Percentiles rank a stretch among this genome's conserved stretches.
These are phyloP conservation scores for Hericium erinaceus DNA, from an alignment of 768 basidiomycete genomes.

Conservation along the genomic window DNA sequence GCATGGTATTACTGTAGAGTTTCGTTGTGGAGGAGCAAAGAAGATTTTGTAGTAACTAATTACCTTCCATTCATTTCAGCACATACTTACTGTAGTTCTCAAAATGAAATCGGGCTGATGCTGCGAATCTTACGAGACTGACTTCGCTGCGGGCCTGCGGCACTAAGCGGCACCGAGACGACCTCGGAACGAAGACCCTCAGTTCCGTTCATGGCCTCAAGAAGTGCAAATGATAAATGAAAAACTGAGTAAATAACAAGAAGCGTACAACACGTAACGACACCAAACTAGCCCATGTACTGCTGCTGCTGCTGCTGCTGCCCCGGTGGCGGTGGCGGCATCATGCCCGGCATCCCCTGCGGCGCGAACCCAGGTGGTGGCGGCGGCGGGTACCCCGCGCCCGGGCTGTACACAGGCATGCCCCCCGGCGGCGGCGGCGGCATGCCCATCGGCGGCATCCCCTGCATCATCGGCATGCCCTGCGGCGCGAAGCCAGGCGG, in stretches of 20 bases:
- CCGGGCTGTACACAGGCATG: conserved; percentile 37
- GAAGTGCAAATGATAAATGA: neutral
- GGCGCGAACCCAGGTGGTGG: conserved; percentile 58
- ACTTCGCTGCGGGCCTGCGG: no score
- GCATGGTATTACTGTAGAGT: no score
- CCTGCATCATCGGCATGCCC: conserved; percentile 23
- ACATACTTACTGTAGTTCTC: no score
- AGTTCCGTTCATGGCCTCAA: no score
- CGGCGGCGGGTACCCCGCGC: conserved; percentile 46
- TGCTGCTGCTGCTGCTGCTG: neutral
- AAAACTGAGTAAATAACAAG: neutral
- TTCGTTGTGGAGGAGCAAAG: no score
- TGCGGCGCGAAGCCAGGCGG: conserved; percentile 76
- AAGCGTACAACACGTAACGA: neutral
- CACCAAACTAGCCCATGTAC: conserved; percentile 5
- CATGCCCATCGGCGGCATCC: conserved; percentile 33
- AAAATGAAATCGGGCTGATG: no score
- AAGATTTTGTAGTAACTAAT: no score
- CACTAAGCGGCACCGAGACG: no score
- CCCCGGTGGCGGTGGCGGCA: conserved; percentile 31
- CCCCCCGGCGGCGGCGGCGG: conserved; percentile 22
- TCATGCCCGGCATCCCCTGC: conserved; percentile 28
- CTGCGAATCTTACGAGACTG: no score
- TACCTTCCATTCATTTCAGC: no score
- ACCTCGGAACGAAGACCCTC: no score